Percentiles rank a stretch among this genome's conserved stretches.
Evolutionary conservation across 1,139 yeast genomes (phyloP).

Genomic region (Sugiyamaella japonica): DNA sequence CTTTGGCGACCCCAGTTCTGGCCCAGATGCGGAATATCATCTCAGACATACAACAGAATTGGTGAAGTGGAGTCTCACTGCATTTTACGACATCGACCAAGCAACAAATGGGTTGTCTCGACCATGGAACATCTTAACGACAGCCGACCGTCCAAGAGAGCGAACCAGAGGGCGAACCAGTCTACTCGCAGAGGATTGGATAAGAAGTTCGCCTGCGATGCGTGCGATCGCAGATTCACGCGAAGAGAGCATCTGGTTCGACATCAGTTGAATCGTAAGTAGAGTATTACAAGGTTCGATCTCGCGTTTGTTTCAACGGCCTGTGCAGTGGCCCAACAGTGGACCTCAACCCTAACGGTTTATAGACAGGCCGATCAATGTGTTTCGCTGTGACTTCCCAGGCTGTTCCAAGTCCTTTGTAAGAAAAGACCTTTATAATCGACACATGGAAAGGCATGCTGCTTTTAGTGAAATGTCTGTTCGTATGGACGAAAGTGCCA

Average conservation of each 20-base stretch:
- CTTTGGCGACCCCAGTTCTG: not conserved
- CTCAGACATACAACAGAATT: not conserved
- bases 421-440: slow-evolving; percentile 51
- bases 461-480: slow-evolving; percentile 2
- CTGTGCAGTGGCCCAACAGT: not conserved
- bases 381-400: slow-evolving; percentile 47
- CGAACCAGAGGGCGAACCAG: not conserved
- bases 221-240: slow-evolving; percentile 44
- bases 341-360: not conserved
- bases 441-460: slow-evolving; percentile 43
- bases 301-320: too few relatives aligned
- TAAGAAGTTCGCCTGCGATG: slow-evolving; percentile 45
- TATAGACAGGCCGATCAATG: slow-evolving; percentile 19
- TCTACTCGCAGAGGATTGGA: slow-evolving; percentile 36
- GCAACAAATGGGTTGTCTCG: not conserved
- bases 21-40: not conserved
- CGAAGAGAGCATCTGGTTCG: slow-evolving; percentile 48
- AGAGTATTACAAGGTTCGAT: too few relatives aligned
- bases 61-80: not conserved
- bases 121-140: not conserved
- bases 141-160: not conserved
- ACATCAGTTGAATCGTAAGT: slow-evolving; percentile 41
- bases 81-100: not conserved
- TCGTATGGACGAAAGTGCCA: not conserved
- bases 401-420: slow-evolving; percentile 63